Evolutionary conservation across 2,329 filamentous ascomycete genomes (phyloP), one percentile per base, ranked within the genome.

Genomic region (Cryphonectria parasitica): DNA sequence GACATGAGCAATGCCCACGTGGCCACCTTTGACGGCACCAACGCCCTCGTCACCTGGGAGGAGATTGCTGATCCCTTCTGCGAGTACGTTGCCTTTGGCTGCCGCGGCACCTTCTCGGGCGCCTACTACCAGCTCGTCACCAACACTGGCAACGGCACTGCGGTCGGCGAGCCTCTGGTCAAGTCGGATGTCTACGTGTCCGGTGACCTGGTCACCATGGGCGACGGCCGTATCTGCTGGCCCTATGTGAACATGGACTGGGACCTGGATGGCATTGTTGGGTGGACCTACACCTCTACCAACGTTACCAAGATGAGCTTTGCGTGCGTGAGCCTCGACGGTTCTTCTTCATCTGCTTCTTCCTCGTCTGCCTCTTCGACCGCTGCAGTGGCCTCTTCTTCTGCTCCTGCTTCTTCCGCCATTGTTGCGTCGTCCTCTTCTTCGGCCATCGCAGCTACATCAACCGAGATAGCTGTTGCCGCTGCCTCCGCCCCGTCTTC

Each of bases 131-230:
- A 90, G 79, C 80, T 87, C 67, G 85, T 90, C 36, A 82, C 83
- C 75, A 82, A 78, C 67, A 77, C 81, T 17, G 88, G 88, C 2
- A 78, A 81, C 70, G 88, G 88, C 2, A 78, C 81, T 67, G 87
- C 83, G 76, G 79, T 89, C 49, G 88, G 87, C 28, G 79, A 82
- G 22, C 78, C 85, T 1, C 75, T 89, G 70, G 82, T 80, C 68
- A 83, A 82, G n/a, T 82, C 77, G 17, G 82, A 89, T 75, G 84
- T 85, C n/a, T 88, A 83, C 74, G 86, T 90, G 62, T 86, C 88
- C 10, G 88, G 88, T 54, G 88, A 90, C 75, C 89, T 90, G 83
- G 87, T 88, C 15, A 88, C 86, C 43, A 85, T 88, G 81, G 74
- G 79, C n/a, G 86, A 88, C 71, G 86, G 85, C 31, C 82, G 85